Conservation (phyloP, 1,284 basidiomycete genomes). For the Ustilago shanxiensis region DNA sequence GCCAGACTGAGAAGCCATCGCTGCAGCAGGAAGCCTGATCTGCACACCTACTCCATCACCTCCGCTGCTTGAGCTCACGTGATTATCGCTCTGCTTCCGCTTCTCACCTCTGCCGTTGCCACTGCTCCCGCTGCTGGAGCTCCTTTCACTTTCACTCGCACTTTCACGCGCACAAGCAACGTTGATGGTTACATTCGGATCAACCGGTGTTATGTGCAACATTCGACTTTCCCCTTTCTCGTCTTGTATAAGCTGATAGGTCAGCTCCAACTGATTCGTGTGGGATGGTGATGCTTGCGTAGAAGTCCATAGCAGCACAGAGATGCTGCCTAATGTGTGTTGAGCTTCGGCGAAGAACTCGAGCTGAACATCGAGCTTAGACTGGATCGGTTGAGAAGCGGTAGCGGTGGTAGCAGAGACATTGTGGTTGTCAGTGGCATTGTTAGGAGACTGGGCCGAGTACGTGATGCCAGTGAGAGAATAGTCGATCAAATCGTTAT, state of each 20-base stretch:
- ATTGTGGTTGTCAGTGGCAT: conserved; percentile 30
- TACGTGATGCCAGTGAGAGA: not conserved
- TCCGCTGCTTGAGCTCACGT: conserved; percentile 6
- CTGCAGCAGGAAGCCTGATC: conserved; percentile 18
- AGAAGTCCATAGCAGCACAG: conserved; percentile 35
- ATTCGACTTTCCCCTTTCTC: conserved; percentile 1
- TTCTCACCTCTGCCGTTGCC: conserved; percentile 12
- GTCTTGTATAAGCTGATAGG: conserved; percentile 11
- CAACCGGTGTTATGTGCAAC: conserved; percentile 13
- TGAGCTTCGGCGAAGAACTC: conserved; percentile 52
- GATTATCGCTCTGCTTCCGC: conserved; percentile 19
- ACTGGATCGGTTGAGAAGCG: conserved; percentile 14
- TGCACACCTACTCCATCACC: not conserved
- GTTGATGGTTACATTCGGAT: conserved; percentile 1
- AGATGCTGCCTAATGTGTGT: conserved; percentile 33
- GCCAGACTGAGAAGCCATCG: conserved; percentile 8
- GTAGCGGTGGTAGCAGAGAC: not conserved
- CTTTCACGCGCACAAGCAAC: conserved; percentile 15
- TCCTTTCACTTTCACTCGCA: conserved; percentile 4
- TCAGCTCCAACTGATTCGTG: conserved; percentile 9
- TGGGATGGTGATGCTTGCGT: not conserved
- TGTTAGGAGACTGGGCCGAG: not conserved
- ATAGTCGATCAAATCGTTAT: conserved; percentile 16
- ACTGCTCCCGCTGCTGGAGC: conserved; percentile 3
- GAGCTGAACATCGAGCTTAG: conserved; percentile 29